These are phyloP conservation scores for Cryphonectria radicalis DNA, from an alignment of 2,329 filamentous ascomycete genomes.

Conservation along the genomic window DNA sequence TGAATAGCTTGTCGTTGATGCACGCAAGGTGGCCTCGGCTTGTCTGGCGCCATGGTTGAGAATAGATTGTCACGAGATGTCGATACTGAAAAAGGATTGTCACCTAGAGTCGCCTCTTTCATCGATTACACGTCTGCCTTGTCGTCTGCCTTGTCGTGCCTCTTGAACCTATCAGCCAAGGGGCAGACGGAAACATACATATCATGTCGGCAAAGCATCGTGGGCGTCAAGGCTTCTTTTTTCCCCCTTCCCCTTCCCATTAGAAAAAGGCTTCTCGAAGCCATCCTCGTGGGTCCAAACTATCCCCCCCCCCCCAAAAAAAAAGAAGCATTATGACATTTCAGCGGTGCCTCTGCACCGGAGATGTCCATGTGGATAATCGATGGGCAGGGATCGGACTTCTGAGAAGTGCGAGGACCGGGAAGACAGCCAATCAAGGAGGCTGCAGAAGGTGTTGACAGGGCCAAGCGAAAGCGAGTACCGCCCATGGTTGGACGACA, in stretches of 20 bases:
- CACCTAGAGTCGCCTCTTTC: not conserved
- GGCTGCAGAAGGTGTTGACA: not conserved
- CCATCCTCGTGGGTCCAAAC: not conserved
- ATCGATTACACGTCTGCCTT: not conserved
- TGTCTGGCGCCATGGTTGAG: constrained; percentile 16
- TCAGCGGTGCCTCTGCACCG: not conserved
- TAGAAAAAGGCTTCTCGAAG: not conserved
- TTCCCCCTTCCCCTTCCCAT: not conserved
- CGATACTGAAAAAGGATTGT: not conserved
- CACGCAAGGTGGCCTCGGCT: constrained; percentile 8
- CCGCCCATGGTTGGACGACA: not conserved
- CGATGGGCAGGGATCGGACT: constrained; percentile 15
- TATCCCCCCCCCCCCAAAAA: too few species aligned
- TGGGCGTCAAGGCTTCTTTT: not conserved
- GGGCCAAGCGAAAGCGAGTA: constrained; percentile 22
- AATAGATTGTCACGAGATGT: not conserved
- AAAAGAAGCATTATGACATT: not conserved
- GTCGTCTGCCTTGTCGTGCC: not conserved
- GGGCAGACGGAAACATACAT: not conserved
- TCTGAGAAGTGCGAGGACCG: constrained; percentile 17
- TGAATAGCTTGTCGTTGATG: constrained; percentile 18
- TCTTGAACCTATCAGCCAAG: not conserved
- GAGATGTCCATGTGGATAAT: not conserved
- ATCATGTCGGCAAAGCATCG: not conserved
- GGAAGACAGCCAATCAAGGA: constrained; percentile 14